Evolutionary conservation across 192 early-diverging fungal species (phyloP), one percentile per base, ranked within the genome.

Genomic region (Entomortierella beljakovae): DNA sequence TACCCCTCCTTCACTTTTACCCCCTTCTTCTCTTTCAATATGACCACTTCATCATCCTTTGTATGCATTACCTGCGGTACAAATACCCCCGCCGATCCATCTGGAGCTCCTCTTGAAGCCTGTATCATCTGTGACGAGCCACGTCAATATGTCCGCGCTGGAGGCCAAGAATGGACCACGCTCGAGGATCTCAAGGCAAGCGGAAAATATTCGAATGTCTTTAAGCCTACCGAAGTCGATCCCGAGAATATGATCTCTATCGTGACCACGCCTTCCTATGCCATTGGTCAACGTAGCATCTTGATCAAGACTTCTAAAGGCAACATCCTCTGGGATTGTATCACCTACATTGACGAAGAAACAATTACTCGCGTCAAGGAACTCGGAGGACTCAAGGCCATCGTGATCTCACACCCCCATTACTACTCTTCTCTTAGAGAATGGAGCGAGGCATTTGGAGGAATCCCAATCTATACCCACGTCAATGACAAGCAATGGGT

Each of bases 241-340:
- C 68, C 68, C 1, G 61, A 75, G 13, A 34, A 68, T 11, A 34
- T 80, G 64, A 71, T 80, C 16, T 65, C 69, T 0, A 64, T 73
- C 16, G 38, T 48, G 4, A 80, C 76, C n/a, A 29, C 46, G 6
- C 76, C 76, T 0, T 1, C 6, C 11, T 73, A 42, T 66, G 76
- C 62, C 0, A 80, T 80, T 31, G 68, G 70, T 22, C 76, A 80
- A 34, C 67, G 70, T 16, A 71, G 51, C 11, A 70, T 63, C 28
- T 57, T 80, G 15, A 28, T 80, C 33, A n/a, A 42, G 6, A 80
- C 76, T 23, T 60, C 76, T 16, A 51, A 66, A 11, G 76, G 76
- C 7, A 70, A 70, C 38, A 29, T 80, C 40, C 61, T 80, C n/a
- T 80, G 76, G 76, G 76, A 80, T 25, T 80, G 76, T 13, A 70